Base-by-base conservation (phyloP, 2,329 filamentous ascomycete species). In the Sclerotiophoma versabilis region DNA sequence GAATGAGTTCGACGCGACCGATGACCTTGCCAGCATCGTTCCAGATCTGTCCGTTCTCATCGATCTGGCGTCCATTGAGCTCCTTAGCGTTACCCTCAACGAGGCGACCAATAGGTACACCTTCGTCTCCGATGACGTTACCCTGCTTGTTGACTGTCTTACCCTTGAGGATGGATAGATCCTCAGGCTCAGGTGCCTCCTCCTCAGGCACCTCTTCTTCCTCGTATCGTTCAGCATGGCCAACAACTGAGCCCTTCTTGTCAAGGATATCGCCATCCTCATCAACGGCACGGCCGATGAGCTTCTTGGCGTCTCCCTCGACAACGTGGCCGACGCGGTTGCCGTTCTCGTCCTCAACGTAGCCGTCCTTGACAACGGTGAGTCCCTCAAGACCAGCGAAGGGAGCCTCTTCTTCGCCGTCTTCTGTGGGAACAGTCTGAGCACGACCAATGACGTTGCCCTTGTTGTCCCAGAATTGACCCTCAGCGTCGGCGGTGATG, bases 21-120 rank as follows among this genome's bases (percentile, higher is more conserved):
- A 91, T 82, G 39, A 90, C 79, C 53, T 89, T 85, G 38, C 89
- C 89, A n/a, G 81, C 83, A 70, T 91, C 88, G 68, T 88, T 89
- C 77, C 87, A 85, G 60, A 91, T 83, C 66, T 89, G 84, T 29
- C 89, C 89, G 25, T 90, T 77, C 73, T 86, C 88, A 71, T 91
- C 87, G 65, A 87, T 86, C 83, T 88, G 88, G 66, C 84, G 85
- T 23, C 88, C 88, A 9, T 85, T 76, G 34, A 91, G 81, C 48
- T 83, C 81, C 72, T 84, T 83, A 29, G 84, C 68, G 56, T 88
- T 84, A 12, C 89, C 89, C 68, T 91, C 87, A 17, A 90, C 74
- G 1, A 92, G 81, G 32, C 86, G 84, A 29, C 86, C 89, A 57
- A 84, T 72, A n/a, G 79, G 79, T 4, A 80, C 76, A 34, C 79